Evolutionary conservation across 345 rosid genomes (phyloP).

Genomic region (thale cress (Arabidopsis thaliana)): TAIR10.1 NC_003070.9:301501-302000

Average conservation of each 20-base stretch:
- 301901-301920: background rate
- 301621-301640: background rate
- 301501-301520: constrained; percentile 31
- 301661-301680: background rate
- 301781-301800: constrained; percentile 3
- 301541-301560: constrained; percentile 19
- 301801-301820: constrained; percentile 20
- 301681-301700: constrained; percentile 7
- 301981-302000: background rate
- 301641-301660: background rate
- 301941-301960: constrained; percentile 19
- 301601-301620: constrained; percentile 22
- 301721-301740: constrained; percentile 4
- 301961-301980: no score
- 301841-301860: constrained; percentile 33
- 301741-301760: constrained; percentile 4
- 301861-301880: constrained; percentile 33
- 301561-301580: constrained; percentile 6
- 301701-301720: constrained; percentile 15
- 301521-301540: constrained; percentile 12
- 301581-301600: background rate
- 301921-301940: background rate
- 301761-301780: background rate
- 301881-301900: constrained; percentile 35
- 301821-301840: constrained; percentile 13